Evolutionary conservation across 352 stramenopile species (phyloP).

Genomic region (Nothophytophthora sp.): DNA sequence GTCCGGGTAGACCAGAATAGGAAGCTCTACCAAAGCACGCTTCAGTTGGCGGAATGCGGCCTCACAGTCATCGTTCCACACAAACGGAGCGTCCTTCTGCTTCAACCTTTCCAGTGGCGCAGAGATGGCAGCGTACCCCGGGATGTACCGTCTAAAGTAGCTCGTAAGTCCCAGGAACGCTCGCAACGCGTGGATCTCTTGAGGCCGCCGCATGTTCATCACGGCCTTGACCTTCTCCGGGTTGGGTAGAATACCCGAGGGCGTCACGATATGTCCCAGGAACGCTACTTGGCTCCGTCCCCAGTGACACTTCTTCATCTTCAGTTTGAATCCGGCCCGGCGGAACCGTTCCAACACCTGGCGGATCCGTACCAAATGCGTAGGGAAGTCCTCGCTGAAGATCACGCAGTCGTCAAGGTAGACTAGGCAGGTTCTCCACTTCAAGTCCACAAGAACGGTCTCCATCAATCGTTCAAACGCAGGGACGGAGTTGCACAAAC

Average conservation of each 20-base stretch:
- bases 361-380: not conserved
- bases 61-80: constrained; percentile 1
- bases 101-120: not conserved
- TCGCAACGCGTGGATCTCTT: not conserved
- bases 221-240: constrained; percentile 1
- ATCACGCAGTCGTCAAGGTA: constrained; percentile 3
- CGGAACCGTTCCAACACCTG: constrained; percentile 1
- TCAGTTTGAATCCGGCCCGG: not conserved
- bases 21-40: not conserved
- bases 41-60: constrained; percentile 1
- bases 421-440: constrained; percentile 1
- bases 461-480: constrained; percentile 3
- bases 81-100: not conserved
- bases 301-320: constrained; percentile 5
- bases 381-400: constrained; percentile 2
- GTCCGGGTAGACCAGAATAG: constrained; percentile 2
- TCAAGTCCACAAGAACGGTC: not conserved
- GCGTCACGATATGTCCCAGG: constrained; percentile 1
- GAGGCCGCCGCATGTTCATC: not conserved
- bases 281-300: constrained; percentile 1
- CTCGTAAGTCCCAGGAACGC: constrained; percentile 1
- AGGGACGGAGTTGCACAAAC: not conserved
- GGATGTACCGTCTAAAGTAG: constrained; percentile 1
- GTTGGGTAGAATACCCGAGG: not conserved
- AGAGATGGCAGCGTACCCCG: not conserved